A percentile compares a stretch with the other conserved stretches of the same genome.
Evolutionary conservation across 73 alveolate genomes (phyloP).

Genomic region (Paramecium caudatum): DNA sequence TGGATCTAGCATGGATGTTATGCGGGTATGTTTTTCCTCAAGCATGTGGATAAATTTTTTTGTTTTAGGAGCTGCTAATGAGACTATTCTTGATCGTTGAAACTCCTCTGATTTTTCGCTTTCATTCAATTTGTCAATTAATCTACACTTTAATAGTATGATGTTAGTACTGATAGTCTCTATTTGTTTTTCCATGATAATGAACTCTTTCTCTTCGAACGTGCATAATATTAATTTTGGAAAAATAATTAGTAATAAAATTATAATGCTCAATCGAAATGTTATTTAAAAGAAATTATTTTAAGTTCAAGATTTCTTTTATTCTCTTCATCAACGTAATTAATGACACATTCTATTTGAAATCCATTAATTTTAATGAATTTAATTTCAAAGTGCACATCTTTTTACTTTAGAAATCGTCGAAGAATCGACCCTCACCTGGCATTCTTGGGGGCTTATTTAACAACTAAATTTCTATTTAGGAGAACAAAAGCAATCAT

Average conservation of each 20-base stretch:
- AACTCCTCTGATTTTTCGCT: not conserved
- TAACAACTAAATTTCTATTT: conserved; percentile 28
- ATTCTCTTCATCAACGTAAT: too few species aligned
- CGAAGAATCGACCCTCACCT: conserved; percentile 30
- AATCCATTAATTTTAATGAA: too few species aligned
- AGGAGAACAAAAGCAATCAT: conserved; percentile 31
- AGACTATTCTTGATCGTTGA: not conserved
- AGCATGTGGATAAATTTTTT: conserved; percentile 24
- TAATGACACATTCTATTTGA: too few species aligned
- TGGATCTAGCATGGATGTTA: not conserved
- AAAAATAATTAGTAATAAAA: too few species aligned
- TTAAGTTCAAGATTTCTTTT: too few species aligned
- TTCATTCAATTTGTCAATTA: not conserved
- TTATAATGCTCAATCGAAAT: too few species aligned
- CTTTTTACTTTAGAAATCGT: not conserved
- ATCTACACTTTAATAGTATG: not conserved
- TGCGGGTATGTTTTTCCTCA: not conserved
- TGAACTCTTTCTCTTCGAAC: conserved; percentile 46
- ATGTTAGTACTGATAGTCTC: not conserved
- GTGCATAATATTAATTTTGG: conserved; percentile 28
- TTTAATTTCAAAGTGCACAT: too few species aligned
- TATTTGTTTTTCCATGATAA: conserved; percentile 57
- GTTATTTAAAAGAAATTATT: too few species aligned
- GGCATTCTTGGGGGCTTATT: not conserved
- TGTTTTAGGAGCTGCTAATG: not conserved